A percentile compares a stretch with the other conserved stretches of the same genome.
These are phyloP conservation scores for Crithidia acanthocephali DNA, from an alignment of 208 protist genomes.

Conservation along the genomic window DNA sequence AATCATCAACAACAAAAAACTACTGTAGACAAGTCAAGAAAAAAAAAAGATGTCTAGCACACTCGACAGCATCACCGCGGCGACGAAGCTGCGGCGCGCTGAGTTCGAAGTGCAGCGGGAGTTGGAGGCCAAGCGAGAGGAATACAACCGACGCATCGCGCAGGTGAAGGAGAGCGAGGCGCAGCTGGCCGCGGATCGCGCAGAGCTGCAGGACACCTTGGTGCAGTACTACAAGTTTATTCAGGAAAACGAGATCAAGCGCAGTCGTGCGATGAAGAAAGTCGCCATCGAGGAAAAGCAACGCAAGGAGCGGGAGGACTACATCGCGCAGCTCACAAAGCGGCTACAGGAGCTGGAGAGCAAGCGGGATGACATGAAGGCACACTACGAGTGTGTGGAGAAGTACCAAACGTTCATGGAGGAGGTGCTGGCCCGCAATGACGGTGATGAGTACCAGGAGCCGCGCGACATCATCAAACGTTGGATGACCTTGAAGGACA, in stretches of 20 bases:
- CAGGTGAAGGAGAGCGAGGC: conserved; percentile 85
- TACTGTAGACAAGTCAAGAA: too few species aligned
- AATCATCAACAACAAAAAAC: too few species aligned
- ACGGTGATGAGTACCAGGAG: conserved; percentile 92
- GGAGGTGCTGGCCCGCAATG: conserved; percentile 89
- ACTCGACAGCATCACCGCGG: conserved; percentile 91
- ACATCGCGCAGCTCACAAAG: conserved; percentile 71
- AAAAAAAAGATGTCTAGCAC: conserved; percentile 67
- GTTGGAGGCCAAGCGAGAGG: conserved; percentile 85
- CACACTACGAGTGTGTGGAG: conserved; percentile 61
- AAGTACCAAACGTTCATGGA: conserved; percentile 92
- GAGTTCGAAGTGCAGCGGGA: conserved; percentile 89
- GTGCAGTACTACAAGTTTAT: conserved; percentile 96
- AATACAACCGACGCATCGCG: conserved; percentile 86
- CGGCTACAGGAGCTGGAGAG: conserved; percentile 60
- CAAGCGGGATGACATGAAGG: conserved; percentile 60
- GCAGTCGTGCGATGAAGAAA: conserved; percentile 87
- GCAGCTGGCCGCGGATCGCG: conserved; percentile 72
- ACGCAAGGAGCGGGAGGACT: conserved; percentile 85
- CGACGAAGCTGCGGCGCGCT: conserved; percentile 82
- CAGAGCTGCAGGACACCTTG: conserved; percentile 89
- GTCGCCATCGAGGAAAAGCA: conserved; percentile 83
- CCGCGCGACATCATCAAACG: conserved; percentile 91
- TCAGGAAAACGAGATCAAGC: conserved; percentile 94
- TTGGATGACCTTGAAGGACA: conserved; percentile 92